These are phyloP conservation scores for Thelonectria olida DNA, from an alignment of 2,329 filamentous ascomycete genomes.

Conservation along the genomic window DNA sequence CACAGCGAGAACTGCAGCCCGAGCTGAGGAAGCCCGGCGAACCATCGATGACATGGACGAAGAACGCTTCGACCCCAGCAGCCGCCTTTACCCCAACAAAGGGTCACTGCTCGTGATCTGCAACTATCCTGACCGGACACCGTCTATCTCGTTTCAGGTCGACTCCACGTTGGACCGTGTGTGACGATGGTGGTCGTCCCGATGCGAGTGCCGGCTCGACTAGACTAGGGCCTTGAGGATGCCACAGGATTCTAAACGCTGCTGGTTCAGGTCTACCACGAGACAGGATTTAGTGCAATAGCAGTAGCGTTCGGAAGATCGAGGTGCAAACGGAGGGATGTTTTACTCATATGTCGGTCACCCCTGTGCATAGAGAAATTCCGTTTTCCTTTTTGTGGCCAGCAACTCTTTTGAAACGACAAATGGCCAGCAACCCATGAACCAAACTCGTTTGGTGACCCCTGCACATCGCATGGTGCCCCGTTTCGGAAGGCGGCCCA, in stretches of 20 bases:
- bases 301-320: constrained; percentile 7
- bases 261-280: constrained; percentile 3
- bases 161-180: constrained; percentile 34
- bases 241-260: neutral
- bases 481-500: constrained; percentile 6
- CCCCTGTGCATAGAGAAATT: neutral
- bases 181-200: constrained; percentile 22
- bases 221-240: constrained; percentile 11
- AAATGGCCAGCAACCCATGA: neutral
- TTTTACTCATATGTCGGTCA: constrained; percentile 16
- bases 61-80: constrained; percentile 4
- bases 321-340: constrained; percentile 1
- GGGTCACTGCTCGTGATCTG: constrained; percentile 25
- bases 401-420: constrained; percentile 12
- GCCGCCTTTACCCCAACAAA: constrained; percentile 17
- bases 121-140: constrained; percentile 25
- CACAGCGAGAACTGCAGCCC: neutral
- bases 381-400: constrained; percentile 1
- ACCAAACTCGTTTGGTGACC: constrained; percentile 10
- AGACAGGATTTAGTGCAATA: neutral
- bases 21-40: neutral
- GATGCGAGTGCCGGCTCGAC: constrained; percentile 4
- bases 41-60: neutral
- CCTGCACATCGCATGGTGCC: constrained; percentile 14
- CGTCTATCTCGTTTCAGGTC: constrained; percentile 38